These are phyloP conservation scores for Trichoderma parareesei DNA, from an alignment of 495 filamentous ascomycete genomes.

Conservation along the genomic window DNA sequence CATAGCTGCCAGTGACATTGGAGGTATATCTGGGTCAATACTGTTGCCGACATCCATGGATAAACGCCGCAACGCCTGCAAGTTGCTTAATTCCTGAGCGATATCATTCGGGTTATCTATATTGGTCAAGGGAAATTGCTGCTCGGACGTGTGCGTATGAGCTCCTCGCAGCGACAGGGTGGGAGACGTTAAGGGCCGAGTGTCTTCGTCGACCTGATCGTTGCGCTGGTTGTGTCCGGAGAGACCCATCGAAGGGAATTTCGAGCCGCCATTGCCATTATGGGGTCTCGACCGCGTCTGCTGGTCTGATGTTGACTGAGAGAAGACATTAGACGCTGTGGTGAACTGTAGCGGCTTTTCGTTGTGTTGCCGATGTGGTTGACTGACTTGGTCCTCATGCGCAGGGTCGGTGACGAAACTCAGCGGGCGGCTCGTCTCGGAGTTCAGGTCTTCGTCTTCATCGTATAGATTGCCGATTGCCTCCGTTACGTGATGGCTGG, in stretches of 20 bases:
- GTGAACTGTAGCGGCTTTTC: not conserved
- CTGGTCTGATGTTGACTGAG: not conserved
- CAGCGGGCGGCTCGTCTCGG: constrained; percentile 35
- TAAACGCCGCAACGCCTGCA: constrained; percentile 92
- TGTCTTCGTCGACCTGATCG: constrained; percentile 42
- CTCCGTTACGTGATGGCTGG: constrained; percentile 93
- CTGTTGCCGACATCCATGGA: constrained; percentile 94
- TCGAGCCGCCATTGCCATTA: not conserved
- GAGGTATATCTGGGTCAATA: constrained; percentile 88
- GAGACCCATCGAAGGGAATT: not conserved
- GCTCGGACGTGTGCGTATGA: constrained; percentile 56
- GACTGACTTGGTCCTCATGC: constrained; percentile 26
- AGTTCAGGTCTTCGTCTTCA: constrained; percentile 55
- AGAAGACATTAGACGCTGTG: not conserved
- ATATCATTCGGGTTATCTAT: constrained; percentile 91
- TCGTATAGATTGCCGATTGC: constrained; percentile 95
- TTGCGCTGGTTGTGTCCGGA: constrained; percentile 23
- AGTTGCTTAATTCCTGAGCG: constrained; percentile 87
- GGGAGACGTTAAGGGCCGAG: constrained; percentile 44
- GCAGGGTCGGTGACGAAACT: constrained; percentile 38
- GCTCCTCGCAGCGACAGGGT: constrained; percentile 50
- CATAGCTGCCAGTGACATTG: constrained; percentile 51
- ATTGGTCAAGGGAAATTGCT: constrained; percentile 78
- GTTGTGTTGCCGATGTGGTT: constrained; percentile 8
- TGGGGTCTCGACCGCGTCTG: not conserved